These are phyloP conservation scores for Waltergamsia citrina DNA, from an alignment of 2,329 filamentous ascomycete species.

Conservation along the genomic window DNA sequence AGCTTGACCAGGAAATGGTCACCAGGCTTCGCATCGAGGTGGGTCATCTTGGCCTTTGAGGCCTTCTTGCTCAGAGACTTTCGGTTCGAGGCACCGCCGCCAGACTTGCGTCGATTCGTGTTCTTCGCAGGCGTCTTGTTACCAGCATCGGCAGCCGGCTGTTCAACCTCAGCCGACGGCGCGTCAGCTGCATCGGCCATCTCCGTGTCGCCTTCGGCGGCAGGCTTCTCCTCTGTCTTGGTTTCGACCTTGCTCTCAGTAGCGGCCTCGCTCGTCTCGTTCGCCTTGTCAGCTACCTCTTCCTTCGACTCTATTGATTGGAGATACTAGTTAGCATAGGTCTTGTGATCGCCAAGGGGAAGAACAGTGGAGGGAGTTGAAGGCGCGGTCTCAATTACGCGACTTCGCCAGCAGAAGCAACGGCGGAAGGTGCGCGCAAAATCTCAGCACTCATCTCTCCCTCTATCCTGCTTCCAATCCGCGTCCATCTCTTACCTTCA, in stretches of 20 bases:
- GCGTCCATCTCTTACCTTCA: conserved; percentile 17
- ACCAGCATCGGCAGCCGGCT: conserved; percentile 12
- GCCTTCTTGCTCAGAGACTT: conserved; percentile 85
- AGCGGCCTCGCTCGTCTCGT: conserved; percentile 17
- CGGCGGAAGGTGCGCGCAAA: too few relatives aligned
- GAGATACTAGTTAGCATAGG: conserved; percentile 1
- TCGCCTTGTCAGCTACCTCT: conserved; percentile 9
- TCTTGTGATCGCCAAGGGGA: too few relatives aligned
- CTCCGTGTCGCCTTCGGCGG: conserved; percentile 40
- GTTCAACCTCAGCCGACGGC: conserved; percentile 12
- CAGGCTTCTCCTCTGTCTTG: conserved; percentile 15
- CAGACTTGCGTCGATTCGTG: conserved; percentile 62
- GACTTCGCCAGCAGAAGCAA: too few relatives aligned
- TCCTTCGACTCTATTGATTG: conserved; percentile 3
- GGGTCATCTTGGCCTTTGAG: conserved; percentile 60
- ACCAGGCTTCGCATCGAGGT: conserved; percentile 78
- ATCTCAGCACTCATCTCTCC: background rate
- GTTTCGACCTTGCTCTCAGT: conserved; percentile 9
- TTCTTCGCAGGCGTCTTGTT: conserved; percentile 25
- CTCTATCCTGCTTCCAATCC: conserved; percentile 11
- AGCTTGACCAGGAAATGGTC: conserved; percentile 89
- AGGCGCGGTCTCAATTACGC: too few relatives aligned
- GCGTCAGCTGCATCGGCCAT: conserved; percentile 23
- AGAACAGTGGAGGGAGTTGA: too few relatives aligned
- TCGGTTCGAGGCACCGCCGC: conserved; percentile 53